These are phyloP conservation scores for Leucocoprinus sp. DNA, from an alignment of 768 basidiomycete species.

Conservation along the genomic window DNA sequence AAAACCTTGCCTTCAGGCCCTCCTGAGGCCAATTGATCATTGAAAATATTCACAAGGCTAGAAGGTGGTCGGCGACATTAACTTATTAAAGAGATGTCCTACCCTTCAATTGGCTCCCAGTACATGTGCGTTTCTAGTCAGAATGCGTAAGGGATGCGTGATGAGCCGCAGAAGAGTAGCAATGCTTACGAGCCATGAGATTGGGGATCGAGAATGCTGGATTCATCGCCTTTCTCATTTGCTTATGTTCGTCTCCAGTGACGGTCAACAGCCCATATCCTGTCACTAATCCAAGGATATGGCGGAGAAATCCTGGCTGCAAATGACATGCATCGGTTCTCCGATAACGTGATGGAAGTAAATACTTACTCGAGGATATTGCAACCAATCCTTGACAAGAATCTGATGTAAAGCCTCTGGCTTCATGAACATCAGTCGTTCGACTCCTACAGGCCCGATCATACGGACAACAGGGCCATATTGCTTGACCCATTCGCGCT, in stretches of 20 bases:
- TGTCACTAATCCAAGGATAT: conserved; percentile 32
- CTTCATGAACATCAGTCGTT: conserved; percentile 35
- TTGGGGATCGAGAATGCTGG: conserved; percentile 43
- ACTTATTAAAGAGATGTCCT: neutral
- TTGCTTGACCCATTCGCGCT: conserved; percentile 38
- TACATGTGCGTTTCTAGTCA: conserved; percentile 32
- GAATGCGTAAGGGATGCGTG: conserved; percentile 4
- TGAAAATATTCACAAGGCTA: conserved; percentile 17
- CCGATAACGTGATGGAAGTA: neutral
- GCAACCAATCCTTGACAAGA: conserved; percentile 34
- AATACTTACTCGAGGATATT: conserved; percentile 32
- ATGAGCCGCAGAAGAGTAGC: too few relatives aligned
- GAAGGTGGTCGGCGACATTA: neutral
- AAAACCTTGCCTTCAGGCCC: conserved; percentile 21
- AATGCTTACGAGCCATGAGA: conserved; percentile 28
- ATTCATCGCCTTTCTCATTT: conserved; percentile 44
- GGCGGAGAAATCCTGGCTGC: conserved; percentile 36
- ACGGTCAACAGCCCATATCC: conserved; percentile 41
- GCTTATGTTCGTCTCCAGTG: conserved; percentile 40
- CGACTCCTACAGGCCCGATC: conserved; percentile 37
- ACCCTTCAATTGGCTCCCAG: conserved; percentile 35
- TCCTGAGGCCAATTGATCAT: neutral
- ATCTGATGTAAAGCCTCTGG: conserved; percentile 39
- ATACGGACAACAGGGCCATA: conserved; percentile 36
- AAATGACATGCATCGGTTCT: neutral